These are phyloP conservation scores for Ophiostoma angusticollis DNA, from an alignment of 2,329 filamentous ascomycete genomes.

Conservation along the genomic window DNA sequence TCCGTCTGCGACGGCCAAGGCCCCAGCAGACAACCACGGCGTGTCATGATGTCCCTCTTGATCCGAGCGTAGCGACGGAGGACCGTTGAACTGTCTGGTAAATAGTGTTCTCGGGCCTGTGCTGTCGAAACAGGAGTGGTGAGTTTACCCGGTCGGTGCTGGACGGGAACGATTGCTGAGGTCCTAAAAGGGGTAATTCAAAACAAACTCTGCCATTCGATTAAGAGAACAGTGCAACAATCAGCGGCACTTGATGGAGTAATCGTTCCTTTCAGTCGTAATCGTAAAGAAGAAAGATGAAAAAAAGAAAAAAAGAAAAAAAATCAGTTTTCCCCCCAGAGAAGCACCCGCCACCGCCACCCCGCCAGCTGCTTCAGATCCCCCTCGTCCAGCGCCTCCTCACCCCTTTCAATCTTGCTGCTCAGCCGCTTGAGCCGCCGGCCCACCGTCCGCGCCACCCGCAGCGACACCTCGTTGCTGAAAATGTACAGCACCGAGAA, in stretches of 20 bases:
- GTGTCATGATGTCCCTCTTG: too few relatives aligned
- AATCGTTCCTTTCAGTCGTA: neutral
- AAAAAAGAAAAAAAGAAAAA: neutral
- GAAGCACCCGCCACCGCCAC: conserved; percentile 44
- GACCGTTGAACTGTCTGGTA: conserved; percentile 2
- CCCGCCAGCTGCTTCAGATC: conserved; percentile 38
- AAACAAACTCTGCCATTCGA: neutral
- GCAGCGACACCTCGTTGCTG: conserved; percentile 43
- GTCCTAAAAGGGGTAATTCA: neutral
- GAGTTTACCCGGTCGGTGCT: conserved; percentile 3
- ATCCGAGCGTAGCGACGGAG: neutral
- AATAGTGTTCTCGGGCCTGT: neutral
- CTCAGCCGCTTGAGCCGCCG: conserved; percentile 36
- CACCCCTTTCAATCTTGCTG: conserved; percentile 34
- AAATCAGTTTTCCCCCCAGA: conserved; percentile 24
- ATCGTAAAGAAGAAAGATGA: neutral
- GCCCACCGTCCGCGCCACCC: conserved; percentile 38
- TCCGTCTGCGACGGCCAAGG: neutral
- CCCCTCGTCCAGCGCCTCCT: conserved; percentile 31
- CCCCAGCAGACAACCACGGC: neutral
- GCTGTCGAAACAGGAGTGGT: conserved; percentile 6
- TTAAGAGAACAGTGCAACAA: neutral
- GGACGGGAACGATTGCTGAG: neutral
- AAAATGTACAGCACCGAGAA: conserved; percentile 46
- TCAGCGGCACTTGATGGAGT: too few relatives aligned